Base-by-base conservation (phyloP, 2,329 filamentous ascomycete species). In the Phoma sp. region DNA sequence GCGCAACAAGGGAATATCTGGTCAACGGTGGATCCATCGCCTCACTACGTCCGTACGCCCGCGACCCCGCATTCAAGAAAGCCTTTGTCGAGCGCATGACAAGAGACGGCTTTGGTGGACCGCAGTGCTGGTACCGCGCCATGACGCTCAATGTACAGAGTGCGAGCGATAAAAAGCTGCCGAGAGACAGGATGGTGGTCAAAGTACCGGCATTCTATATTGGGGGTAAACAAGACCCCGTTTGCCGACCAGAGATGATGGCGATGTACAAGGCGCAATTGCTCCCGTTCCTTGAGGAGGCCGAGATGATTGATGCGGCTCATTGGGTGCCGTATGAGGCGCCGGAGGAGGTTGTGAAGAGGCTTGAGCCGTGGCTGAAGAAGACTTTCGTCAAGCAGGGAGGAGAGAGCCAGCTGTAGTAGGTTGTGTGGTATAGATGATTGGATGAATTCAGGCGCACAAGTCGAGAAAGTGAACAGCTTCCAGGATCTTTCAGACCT, bases 71-170 rank as follows among this genome's bases (percentile, higher is more conserved):
- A 11, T 68, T 75, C 51, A 66, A 68, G 42, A 60, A 73, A 33
- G 58, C 58, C 1, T 79, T 76, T 62, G 62, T 78, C 9, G 55
- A 69, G 10, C 65, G 65, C 10, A 71, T 77, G 61, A 48, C 42
- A 4, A 59, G 63, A 8, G 71, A 68, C 22, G 70, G 75, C 1
- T 70, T 77, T 40, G 72, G 67, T 24, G 68, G 62, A 2, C 70
- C 76, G 4, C 60, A 76, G 50, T 69, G 71, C 54, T 78, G 73
- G 64, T 79, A 79, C 53, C 64, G 68, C 40, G 66, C 69, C 50
- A 62, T 58, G 37, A 43, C 40, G 7, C 25, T 40, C 49, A 58
- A 71, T 29, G 32, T 66, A 24, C 69, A 77, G 40, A 53, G 65
- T 24, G 59, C 67, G 27, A 57, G 58, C 23, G 71, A 72, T 13